These are phyloP conservation scores for Coemansia sp. DNA, from an alignment of 192 early-diverging fungal species.

Conservation along the genomic window DNA sequence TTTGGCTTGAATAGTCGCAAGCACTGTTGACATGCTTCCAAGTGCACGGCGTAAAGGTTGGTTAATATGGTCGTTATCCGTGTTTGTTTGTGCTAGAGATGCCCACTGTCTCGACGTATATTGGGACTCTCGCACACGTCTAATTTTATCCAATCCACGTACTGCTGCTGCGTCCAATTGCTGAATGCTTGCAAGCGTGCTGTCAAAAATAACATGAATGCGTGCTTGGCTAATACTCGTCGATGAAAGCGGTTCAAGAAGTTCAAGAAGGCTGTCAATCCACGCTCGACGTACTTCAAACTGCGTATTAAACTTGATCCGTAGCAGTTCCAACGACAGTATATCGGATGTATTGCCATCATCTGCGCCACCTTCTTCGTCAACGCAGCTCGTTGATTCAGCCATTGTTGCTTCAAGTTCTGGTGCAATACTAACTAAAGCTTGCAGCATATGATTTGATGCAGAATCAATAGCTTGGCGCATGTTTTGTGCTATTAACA, in stretches of 20 bases:
- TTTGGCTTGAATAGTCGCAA: slow-evolving; percentile 30
- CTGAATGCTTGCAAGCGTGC: neutral
- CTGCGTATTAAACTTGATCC: slow-evolving; percentile 10
- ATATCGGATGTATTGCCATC: neutral
- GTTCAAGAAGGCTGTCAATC: slow-evolving; percentile 12
- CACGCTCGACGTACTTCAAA: slow-evolving; percentile 37
- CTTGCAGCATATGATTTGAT: neutral
- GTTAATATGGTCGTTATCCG: neutral
- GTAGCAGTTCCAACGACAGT: slow-evolving; percentile 13
- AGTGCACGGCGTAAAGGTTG: slow-evolving; percentile 23
- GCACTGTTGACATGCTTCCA: slow-evolving; percentile 13
- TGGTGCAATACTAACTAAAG: neutral
- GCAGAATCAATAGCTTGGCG: slow-evolving; percentile 13
- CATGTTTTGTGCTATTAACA: slow-evolving; percentile 13
- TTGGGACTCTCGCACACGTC: slow-evolving; percentile 15
- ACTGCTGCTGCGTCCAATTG: neutral
- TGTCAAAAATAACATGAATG: neutral
- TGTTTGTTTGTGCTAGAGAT: slow-evolving; percentile 4
- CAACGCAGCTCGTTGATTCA: neutral
- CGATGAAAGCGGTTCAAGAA: neutral
- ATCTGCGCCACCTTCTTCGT: neutral
- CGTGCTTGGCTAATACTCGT: neutral
- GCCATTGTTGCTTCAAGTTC: neutral
- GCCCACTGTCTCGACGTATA: slow-evolving; percentile 32
- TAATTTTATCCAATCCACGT: neutral